Evolutionary conservation across 192 early-diverging fungal species (phyloP).

Genomic region (Coemansia sp.): DNA sequence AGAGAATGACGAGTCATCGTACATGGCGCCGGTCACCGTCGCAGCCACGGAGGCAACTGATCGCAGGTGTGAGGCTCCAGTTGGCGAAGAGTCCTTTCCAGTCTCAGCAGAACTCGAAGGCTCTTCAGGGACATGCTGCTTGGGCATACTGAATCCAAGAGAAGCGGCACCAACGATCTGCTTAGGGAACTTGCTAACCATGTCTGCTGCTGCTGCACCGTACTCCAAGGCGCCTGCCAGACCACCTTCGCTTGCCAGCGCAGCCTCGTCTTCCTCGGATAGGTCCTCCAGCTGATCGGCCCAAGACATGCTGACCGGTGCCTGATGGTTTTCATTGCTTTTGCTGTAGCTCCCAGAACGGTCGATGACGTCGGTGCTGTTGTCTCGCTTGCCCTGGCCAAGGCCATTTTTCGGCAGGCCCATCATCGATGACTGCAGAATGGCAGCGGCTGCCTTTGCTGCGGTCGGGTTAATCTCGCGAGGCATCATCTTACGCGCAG

Average conservation of each 20-base stretch:
- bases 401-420: conserved; percentile 54
- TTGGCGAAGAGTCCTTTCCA: not conserved
- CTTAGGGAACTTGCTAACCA: conserved; percentile 46
- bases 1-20: conserved; percentile 18
- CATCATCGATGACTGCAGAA: conserved; percentile 55
- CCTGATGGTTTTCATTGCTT: not conserved
- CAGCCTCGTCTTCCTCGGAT: conserved; percentile 46
- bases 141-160: conserved; percentile 38
- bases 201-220: conserved; percentile 28
- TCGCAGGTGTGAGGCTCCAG: not conserved
- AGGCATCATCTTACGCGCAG: conserved; percentile 59
- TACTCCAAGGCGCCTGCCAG: conserved; percentile 17
- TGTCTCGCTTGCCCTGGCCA: conserved; percentile 52
- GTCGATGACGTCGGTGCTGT: conserved; percentile 4
- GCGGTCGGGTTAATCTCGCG: conserved; percentile 52
- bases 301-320: conserved; percentile 12
- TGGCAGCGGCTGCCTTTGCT: conserved; percentile 50
- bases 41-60: not conserved
- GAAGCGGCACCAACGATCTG: conserved; percentile 31
- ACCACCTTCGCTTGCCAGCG: conserved; percentile 6
- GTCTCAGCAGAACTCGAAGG: not conserved
- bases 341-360: conserved; percentile 2
- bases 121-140: conserved; percentile 3
- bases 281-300: conserved; percentile 39
- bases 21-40: conserved; percentile 17